Conservation (phyloP, 768 basidiomycete genomes). For the Phanerochaete carnosa region DNA sequence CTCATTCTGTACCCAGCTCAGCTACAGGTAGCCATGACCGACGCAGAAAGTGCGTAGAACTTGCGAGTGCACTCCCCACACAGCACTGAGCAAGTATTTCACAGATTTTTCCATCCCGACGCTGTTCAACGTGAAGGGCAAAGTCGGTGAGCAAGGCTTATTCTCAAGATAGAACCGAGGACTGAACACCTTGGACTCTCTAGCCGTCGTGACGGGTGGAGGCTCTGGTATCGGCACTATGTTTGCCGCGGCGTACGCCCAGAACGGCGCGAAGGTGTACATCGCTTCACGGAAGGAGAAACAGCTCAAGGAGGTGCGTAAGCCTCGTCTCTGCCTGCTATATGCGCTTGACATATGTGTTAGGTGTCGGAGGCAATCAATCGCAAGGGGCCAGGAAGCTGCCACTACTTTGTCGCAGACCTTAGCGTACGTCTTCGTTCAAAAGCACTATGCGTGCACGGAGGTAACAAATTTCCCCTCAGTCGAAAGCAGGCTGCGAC, state of each 20-base stretch:
- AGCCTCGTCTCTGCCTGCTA: not conserved
- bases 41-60: not conserved
- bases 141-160: conserved; percentile 47
- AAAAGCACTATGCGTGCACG: not conserved
- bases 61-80: not conserved
- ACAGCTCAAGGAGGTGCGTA: conserved; percentile 67
- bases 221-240: conserved; percentile 81
- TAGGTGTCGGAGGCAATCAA: conserved; percentile 51
- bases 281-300: conserved; percentile 83
- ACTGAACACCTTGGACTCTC: not conserved
- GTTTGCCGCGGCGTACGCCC: conserved; percentile 78
- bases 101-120: conserved; percentile 50
- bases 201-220: conserved; percentile 81
- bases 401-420: conserved; percentile 73
- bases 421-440: conserved; percentile 49
- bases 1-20: not conserved
- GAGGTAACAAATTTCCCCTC: conserved; percentile 39
- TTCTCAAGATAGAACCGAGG: not conserved
- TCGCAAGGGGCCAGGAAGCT: conserved; percentile 53
- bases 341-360: conserved; percentile 34
- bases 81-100: not conserved
- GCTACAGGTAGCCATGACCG: not conserved
- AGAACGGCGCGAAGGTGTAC: conserved; percentile 87
- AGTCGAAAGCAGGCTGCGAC: conserved; percentile 69
- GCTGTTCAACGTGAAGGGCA: conserved; percentile 65